A percentile compares a stretch with the other conserved stretches of the same genome.
These are phyloP conservation scores for Verruconis gallopava DNA, from an alignment of 2,329 filamentous ascomycete genomes.

Conservation along the genomic window DNA sequence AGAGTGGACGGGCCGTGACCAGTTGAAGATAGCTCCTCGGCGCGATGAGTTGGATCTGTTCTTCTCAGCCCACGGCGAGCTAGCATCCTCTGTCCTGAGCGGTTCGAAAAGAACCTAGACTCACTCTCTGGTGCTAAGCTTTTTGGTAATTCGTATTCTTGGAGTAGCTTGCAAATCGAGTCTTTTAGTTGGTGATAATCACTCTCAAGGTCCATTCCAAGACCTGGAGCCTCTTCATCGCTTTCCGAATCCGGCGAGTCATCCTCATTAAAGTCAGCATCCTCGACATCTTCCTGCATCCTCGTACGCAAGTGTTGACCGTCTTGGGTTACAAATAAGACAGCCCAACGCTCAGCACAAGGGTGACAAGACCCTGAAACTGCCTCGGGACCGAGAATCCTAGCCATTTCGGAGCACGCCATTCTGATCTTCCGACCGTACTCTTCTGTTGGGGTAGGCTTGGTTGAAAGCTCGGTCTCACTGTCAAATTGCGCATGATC, in stretches of 20 bases:
- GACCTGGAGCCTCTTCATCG: slow-evolving; percentile 30
- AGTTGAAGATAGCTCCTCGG: slow-evolving; percentile 20
- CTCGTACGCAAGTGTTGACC: slow-evolving; percentile 56
- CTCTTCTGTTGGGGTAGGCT: slow-evolving; percentile 21
- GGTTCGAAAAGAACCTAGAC: slow-evolving; percentile 55
- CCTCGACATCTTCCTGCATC: slow-evolving; percentile 58
- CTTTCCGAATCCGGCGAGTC: slow-evolving; percentile 36
- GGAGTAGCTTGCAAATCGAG: slow-evolving; percentile 65
- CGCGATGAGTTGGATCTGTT: slow-evolving; percentile 12
- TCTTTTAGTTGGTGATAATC: slow-evolving; percentile 72
- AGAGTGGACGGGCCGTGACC: slow-evolving; percentile 26
- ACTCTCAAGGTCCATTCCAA: slow-evolving; percentile 51
- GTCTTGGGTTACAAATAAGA: slow-evolving; percentile 64
- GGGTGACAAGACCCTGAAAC: slow-evolving; percentile 60
- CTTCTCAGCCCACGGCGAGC: slow-evolving; percentile 3
- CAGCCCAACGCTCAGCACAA: slow-evolving; percentile 70
- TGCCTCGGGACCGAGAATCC: slow-evolving; percentile 49
- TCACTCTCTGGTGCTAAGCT: slow-evolving; percentile 46
- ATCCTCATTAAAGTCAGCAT: slow-evolving; percentile 50
- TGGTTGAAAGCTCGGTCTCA: background rate
- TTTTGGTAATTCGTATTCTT: slow-evolving; percentile 70
- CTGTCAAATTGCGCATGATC: slow-evolving; percentile 15
- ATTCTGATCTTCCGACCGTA: slow-evolving; percentile 43
- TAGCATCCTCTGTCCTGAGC: slow-evolving; percentile 28
- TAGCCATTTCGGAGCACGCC: slow-evolving; percentile 58